Evolutionary conservation across 2,329 filamentous ascomycete genomes (phyloP).

Genomic region (Fusarium caatingaense): DNA sequence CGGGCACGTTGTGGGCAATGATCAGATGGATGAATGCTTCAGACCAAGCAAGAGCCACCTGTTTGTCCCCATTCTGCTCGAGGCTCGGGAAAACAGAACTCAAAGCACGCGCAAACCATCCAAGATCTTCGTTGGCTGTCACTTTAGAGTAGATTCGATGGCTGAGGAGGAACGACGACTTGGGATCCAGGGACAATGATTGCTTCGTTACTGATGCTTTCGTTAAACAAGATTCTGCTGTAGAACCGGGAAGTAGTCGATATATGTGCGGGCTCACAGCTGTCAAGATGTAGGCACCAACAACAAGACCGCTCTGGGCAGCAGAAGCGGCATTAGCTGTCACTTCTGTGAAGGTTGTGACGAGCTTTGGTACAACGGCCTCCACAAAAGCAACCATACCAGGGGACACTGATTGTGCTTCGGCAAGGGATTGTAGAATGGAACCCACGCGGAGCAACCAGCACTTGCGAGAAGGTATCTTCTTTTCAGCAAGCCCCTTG

Average conservation of each 20-base stretch:
- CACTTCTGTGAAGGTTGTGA: constrained; percentile 82
- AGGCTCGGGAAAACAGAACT: constrained; percentile 69
- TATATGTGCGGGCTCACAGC: constrained; percentile 70
- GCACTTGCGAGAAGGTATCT: constrained; percentile 77
- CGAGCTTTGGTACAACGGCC: constrained; percentile 63
- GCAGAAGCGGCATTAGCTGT: constrained; percentile 80
- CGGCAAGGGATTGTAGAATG: constrained; percentile 69
- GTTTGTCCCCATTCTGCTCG: constrained; percentile 58
- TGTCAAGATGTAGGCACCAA: constrained; percentile 79
- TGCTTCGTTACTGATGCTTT: constrained; percentile 73
- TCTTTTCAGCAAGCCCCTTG: constrained; percentile 90
- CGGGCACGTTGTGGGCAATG: constrained; percentile 69
- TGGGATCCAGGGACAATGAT: constrained; percentile 76
- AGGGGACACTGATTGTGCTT: constrained; percentile 57
- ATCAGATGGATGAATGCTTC: constrained; percentile 86
- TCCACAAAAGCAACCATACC: constrained; percentile 65
- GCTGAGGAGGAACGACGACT: constrained; percentile 88
- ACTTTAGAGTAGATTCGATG: constrained; percentile 87
- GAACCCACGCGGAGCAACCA: constrained; percentile 84
- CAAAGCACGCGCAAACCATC: constrained; percentile 80
- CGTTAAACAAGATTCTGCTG: constrained; percentile 58
- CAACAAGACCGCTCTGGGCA: constrained; percentile 84
- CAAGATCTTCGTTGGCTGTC: constrained; percentile 76
- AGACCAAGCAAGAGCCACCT: constrained; percentile 78
- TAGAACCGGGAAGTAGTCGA: constrained; percentile 65